Conservation (phyloP, 2,329 filamentous ascomycete species). For the Arachnopeziza araneosa region DNA sequence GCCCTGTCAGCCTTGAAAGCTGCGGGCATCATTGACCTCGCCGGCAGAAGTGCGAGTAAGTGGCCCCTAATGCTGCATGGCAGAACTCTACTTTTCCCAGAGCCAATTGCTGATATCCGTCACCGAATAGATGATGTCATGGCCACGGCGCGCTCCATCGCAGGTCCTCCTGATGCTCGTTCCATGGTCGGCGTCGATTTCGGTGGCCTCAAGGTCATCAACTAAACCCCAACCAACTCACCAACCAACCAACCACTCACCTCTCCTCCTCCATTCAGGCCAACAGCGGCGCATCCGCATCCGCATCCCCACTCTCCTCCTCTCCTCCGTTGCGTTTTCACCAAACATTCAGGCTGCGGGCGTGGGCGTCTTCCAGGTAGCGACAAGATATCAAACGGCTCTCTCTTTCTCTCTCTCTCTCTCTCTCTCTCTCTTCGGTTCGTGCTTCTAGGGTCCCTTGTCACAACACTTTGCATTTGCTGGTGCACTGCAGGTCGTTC, state of each 20-base stretch:
- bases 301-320: no score
- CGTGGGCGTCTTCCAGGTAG: no score
- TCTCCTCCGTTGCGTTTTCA: no score
- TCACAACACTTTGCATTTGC: no score
- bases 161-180: constrained; percentile 22
- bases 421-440: no score
- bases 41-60: constrained; percentile 12
- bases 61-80: background rate
- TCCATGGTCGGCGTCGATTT: constrained; percentile 22
- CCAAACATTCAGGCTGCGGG: no score
- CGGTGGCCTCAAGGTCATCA: constrained; percentile 18
- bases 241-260: background rate
- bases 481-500: no score
- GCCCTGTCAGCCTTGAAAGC: constrained; percentile 14
- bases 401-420: no score
- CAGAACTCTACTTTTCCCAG: background rate
- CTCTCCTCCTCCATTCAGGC: background rate
- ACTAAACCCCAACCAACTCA: no score
- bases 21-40: constrained; percentile 14
- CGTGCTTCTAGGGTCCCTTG: no score
- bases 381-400: no score
- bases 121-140: constrained; percentile 16
- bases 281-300: background rate
- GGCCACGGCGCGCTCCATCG: constrained; percentile 14
- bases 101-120: background rate